Base-by-base conservation (phyloP, 176 grass and related monocot species). In the Aegilops umbellulata region DNA sequence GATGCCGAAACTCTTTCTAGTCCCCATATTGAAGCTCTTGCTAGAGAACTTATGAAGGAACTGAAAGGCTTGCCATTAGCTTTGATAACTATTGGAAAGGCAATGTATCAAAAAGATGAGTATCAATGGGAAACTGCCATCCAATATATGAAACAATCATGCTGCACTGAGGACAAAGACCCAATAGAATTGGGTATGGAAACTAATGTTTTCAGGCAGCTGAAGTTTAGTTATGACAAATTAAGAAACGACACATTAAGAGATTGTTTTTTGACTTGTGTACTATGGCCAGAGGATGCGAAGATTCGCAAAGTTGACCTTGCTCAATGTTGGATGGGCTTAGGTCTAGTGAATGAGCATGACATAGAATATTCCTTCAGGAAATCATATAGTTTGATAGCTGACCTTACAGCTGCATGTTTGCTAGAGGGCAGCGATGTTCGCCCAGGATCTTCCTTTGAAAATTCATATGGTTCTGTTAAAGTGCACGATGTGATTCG, bases 401-500 rank as follows among this genome's bases (percentile, higher is more conserved):
- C 53, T 12, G 27, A 71, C 1, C 69, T 92, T 49, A 20, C 10
- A 36, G 74, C 30, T 16, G 79, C 44, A 35, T 87, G 49, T 7
- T 53, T 19, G 16, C 49, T 19, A 69, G 36, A 39, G 8, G 0
- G 8, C 36, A 9, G 8, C 8, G 36, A 38, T 9, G 36, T 2
- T 38, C 8, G 8, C 36, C 8, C 2, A 38, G 36, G 36, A 39
- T 39, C 8, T 39, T 39, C 8, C 36, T 39, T 39, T 2, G 8
- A 10, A 39, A 39, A 10, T 2, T 39, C 36, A 39, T 2, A 39
- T 39, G 36, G 8, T 39, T 39, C 0, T 6, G 58, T 89, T 14
- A 86, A 41, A 60, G 47, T 92, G 49, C 90, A 92, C 42, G 82
- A 88, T 68, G 27, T 89, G 8, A 64, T 89, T 23, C 82, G 78